Evolutionary conservation across 23 red algal genomes (phyloP), one percentile per base, ranked within the genome.

Genomic region (Gracilaria gracilis): DNA sequence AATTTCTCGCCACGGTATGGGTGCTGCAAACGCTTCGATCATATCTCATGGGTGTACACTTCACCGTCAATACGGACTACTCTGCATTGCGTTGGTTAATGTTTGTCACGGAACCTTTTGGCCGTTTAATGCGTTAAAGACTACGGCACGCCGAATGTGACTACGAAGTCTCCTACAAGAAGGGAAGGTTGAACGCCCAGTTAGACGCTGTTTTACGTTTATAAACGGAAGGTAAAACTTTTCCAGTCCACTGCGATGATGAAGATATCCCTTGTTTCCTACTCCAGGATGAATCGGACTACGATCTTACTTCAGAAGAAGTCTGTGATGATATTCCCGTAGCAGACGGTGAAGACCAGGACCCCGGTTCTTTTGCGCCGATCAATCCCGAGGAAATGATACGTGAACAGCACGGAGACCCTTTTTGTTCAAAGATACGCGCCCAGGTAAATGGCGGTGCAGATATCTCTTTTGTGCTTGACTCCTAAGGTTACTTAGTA

Each of bases 401-500:
- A 0, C 36, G 46, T 47, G 35, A 21, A 1, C 75, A 80, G 39
- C 28, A 25, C 40, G 38, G 31, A 33, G 75, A 80, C 39, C 16
- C 46, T 20, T 80, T 80, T 50, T 80, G 75, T 53, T 49, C 75
- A 0, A 40, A 80, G 75, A 25, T 80, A 80, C 31, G 2, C 19
- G 31, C 38, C 2, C 50, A 21, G 46, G 34, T 80, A 27, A 80
- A 80, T 48, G 75, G 75, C 19, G 75, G 75, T 40, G 75, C 46
- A 8, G 0, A 53, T 17, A 33, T 80, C 40, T 38, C 75, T 16
- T 80, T 57, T 19, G 0, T 9, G 16, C 14, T 80, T 29, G 28
- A 80, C 39, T 20, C 27, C 4, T 11, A 46, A 46, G 42, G 42
- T 46, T 46, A 46, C 42, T 46, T 46, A 11, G 42, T 46, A 7